These are phyloP conservation scores for Curvularia sp. DNA, from an alignment of 2,329 filamentous ascomycete species.

Conservation along the genomic window DNA sequence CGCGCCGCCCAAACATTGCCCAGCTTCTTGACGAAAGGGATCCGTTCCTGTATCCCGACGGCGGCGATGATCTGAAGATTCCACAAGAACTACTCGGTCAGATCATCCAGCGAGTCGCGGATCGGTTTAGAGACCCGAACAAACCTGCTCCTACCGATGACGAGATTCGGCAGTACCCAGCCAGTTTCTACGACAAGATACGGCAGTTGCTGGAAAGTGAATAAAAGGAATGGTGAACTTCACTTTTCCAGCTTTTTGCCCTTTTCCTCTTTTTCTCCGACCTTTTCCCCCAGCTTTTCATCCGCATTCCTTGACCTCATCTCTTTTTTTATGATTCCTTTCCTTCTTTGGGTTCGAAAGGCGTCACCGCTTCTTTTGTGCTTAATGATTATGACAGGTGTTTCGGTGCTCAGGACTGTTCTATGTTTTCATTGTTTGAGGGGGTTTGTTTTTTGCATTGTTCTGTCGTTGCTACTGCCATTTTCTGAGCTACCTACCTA, in stretches of 20 bases:
- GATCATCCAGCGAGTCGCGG: slow-evolving; percentile 66
- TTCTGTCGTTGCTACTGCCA: not conserved
- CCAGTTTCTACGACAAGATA: slow-evolving; percentile 58
- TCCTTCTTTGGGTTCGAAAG: not conserved
- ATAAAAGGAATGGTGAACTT: slow-evolving; percentile 2
- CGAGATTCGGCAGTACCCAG: slow-evolving; percentile 59
- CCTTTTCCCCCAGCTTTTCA: not conserved
- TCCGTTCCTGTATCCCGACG: slow-evolving; percentile 65
- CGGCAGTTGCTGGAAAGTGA: slow-evolving; percentile 49
- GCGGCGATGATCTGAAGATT: slow-evolving; percentile 59
- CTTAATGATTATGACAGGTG: slow-evolving; percentile 12
- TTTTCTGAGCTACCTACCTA: not conserved
- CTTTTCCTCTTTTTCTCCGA: not conserved
- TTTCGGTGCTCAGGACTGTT: not conserved
- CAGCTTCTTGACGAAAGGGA: slow-evolving; percentile 64
- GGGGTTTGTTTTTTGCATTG: not conserved
- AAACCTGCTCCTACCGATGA: slow-evolving; percentile 64
- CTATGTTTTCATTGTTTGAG: not conserved
- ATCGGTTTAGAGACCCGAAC: slow-evolving; percentile 62
- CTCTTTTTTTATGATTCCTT: not conserved
- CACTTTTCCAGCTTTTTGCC: not conserved
- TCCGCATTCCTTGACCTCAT: not conserved
- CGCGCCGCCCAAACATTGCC: slow-evolving; percentile 63
- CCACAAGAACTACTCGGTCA: slow-evolving; percentile 64
- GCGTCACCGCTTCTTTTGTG: not conserved